Base-by-base conservation (phyloP, 1,284 basidiomycete genomes). In the Afroboletus lepidellus region DNA sequence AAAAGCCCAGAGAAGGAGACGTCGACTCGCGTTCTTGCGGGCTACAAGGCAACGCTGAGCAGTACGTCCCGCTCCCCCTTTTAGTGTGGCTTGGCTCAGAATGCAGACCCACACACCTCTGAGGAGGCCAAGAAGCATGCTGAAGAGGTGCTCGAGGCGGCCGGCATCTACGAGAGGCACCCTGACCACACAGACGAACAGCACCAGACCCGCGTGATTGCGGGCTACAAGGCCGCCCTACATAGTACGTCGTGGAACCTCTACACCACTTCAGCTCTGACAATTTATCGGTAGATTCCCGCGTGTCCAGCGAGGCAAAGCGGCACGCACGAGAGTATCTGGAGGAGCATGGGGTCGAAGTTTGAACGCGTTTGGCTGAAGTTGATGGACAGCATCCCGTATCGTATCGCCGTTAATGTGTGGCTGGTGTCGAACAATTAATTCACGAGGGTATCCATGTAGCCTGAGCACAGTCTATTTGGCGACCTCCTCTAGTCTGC, bases 21-120 rank as follows among this genome's bases (percentile, higher is more conserved):
- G 32, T 55, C 55, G 12, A 59, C 65, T 21, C 68, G 68, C 21
- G 70, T 73, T 23, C 63, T 74, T 12, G 75, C 71, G 21, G 79
- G 79, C 11, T 79, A 81, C 71, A 81, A 82, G 65, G 77, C 80
- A 4, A 77, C 79, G 3, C 56, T 81, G 27, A 67, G 67, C 54
- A 80, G 78, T 77, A 51, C 21, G 75, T 65, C 15, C 1, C 37
- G 7, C 8, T 12, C 3, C 1, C 6, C 5, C 6, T 5, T 2
- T 2, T 0, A 5, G 8, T 24, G 21, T 2, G 18, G 20, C 7
- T 41, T 47, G 33, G 24, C 44, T 25, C 8, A 45, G 1, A 13
- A 18, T 55, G 5, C 43, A 76, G 72, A 77, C 59, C 71, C 72
- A 3, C 36, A 66, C 37, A 74, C 76, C 0, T 78, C 77, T 1